A percentile compares a stretch with the other conserved stretches of the same genome.
Conservation (phyloP, 108 stramenopile genomes). For the Fragilaria crotonensis region DNA sequence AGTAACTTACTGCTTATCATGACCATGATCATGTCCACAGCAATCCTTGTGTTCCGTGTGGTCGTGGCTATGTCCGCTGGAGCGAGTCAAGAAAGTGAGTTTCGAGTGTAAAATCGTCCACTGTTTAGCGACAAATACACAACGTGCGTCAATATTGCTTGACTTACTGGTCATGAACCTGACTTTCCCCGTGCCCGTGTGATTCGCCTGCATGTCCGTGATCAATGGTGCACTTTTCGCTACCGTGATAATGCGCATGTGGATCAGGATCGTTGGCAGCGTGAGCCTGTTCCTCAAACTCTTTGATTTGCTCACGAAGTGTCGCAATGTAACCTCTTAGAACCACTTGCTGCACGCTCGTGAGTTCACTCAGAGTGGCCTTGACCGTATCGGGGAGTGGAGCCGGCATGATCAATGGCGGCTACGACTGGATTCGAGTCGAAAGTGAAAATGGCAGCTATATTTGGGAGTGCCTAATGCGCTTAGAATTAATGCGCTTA, state of each 20-base stretch:
- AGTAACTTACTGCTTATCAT: slow-evolving; percentile 5
- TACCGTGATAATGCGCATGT: slow-evolving; percentile 80
- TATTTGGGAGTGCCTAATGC: no score
- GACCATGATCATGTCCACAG: slow-evolving; percentile 24
- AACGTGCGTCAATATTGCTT: no score
- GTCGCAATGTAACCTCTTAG: slow-evolving; percentile 44
- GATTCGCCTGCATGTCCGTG: slow-evolving; percentile 16
- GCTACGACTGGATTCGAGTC: no score
- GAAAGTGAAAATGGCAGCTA: no score
- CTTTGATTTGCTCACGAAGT: slow-evolving; percentile 41
- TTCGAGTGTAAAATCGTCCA: no score
- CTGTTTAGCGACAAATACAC: no score
- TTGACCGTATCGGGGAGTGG: slow-evolving; percentile 51
- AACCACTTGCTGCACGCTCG: slow-evolving; percentile 40
- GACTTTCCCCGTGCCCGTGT: slow-evolving; percentile 9
- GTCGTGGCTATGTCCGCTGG: no score
- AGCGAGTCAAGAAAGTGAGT: no score
- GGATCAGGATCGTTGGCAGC: slow-evolving; percentile 29
- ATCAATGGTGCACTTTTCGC: slow-evolving; percentile 48
- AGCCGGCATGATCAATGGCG: slow-evolving; percentile 35
- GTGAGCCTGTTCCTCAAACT: slow-evolving; percentile 19
- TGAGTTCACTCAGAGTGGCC: slow-evolving; percentile 25
- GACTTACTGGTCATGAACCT: slow-evolving; percentile 7
- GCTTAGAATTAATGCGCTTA: no score
- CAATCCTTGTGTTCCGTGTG: slow-evolving; percentile 21